Evolutionary conservation across 2,329 filamentous ascomycete species (phyloP).

Genomic region (Alternaria conjuncta): DNA sequence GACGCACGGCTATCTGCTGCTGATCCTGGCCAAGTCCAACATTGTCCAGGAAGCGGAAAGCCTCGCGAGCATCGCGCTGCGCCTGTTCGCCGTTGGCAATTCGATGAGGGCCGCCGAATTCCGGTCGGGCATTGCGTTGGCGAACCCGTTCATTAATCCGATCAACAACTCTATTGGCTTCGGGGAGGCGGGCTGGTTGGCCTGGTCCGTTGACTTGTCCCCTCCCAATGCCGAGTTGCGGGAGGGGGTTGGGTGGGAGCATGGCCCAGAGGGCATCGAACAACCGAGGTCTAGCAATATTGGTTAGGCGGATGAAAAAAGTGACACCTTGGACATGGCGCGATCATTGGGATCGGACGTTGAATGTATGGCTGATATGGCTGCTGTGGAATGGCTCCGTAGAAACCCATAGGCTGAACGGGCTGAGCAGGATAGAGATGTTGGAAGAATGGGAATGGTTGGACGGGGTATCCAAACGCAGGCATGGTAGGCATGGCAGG

Average conservation of each 20-base stretch:
- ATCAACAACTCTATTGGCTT: not conserved
- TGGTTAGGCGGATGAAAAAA: constrained; percentile 16
- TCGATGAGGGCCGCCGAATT: not conserved
- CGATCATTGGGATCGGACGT: not conserved
- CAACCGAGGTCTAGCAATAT: constrained; percentile 8
- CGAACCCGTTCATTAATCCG: not conserved
- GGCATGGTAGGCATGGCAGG: not conserved
- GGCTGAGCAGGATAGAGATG: constrained; percentile 1
- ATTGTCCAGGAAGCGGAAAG: not conserved
- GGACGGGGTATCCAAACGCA: not conserved
- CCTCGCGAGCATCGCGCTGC: not conserved
- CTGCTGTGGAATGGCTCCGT: constrained; percentile 3
- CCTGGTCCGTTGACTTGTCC: not conserved
- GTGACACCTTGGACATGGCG: constrained; percentile 10
- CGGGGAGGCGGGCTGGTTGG: not conserved
- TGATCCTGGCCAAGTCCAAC: not conserved
- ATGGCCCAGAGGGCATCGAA: not conserved
- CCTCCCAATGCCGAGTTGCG: not conserved
- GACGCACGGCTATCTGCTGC: not conserved
- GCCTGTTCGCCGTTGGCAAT: not conserved
- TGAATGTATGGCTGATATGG: constrained; percentile 3
- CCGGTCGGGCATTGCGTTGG: not conserved
- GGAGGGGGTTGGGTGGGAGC: not conserved
- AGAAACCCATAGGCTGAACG: not conserved
- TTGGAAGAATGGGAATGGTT: constrained; percentile 2